A percentile compares a stretch with the other conserved stretches of the same genome.
Evolutionary conservation across 2,329 filamentous ascomycete genomes (phyloP).

Genomic region (Pseudogymnoascus sp.): DNA sequence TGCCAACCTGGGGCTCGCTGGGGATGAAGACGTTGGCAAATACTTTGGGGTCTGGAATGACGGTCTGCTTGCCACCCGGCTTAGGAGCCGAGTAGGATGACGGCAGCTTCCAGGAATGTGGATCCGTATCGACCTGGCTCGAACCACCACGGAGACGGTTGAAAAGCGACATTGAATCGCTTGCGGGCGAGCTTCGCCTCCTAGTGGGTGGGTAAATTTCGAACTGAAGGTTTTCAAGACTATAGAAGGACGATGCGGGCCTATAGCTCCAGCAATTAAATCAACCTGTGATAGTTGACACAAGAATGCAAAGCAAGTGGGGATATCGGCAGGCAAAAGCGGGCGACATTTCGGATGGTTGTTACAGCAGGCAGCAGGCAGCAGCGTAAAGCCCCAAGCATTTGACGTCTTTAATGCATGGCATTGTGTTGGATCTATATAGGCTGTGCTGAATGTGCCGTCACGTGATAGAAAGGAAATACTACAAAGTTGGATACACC

Average conservation of each 20-base stretch:
- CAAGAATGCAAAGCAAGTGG: not conserved
- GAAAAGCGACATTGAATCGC: not conserved
- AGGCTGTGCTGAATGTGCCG: no score
- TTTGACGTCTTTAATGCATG: no score
- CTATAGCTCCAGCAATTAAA: not conserved
- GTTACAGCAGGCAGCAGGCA: not conserved
- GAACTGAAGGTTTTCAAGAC: not conserved
- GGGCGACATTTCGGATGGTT: not conserved
- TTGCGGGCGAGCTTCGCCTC: not conserved
- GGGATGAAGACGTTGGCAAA: not conserved
- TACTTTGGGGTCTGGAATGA: not conserved
- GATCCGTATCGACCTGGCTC: not conserved
- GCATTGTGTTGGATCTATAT: no score
- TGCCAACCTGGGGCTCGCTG: not conserved
- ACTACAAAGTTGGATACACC: no score
- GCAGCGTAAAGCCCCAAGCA: no score
- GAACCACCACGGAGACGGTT: not conserved
- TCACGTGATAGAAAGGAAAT: no score
- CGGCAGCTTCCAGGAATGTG: not conserved
- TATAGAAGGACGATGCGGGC: not conserved
- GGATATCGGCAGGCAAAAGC: not conserved
- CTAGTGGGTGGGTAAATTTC: not conserved
- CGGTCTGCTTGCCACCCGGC: not conserved
- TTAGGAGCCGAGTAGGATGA: constrained; percentile 1
- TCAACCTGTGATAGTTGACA: not conserved